Base-by-base conservation (phyloP, 2,329 filamentous ascomycete species). In the Pyrenophora seminiperda region DNA sequence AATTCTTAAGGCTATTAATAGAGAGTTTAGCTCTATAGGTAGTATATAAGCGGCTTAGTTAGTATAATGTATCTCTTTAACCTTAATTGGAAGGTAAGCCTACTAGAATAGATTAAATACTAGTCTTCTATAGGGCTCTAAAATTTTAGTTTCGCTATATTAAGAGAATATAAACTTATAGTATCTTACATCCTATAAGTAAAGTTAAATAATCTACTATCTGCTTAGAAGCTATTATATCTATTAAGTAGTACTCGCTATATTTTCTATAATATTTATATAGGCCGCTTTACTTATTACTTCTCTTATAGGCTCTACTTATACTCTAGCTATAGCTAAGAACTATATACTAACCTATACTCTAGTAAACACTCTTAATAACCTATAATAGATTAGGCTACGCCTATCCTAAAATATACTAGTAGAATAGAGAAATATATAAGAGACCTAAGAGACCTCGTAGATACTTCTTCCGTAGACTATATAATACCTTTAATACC, bases 401-500 rank as follows among this genome's bases (percentile, higher is more conserved):
- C 11, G 36, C 30, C 22, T 38, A 40, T 22, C 49, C 53, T 14
- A 34, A 41, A 14, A 72, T 54, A 56, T 78, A 30, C 68, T 68
- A n/a, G 45, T 78, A n/a, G 77, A 76, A 31, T 67, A n/a, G n/a
- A n/a, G n/a, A n/a, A n/a, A n/a, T n/a, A n/a, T n/a, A n/a, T n/a
- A n/a, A n/a, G n/a, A n/a, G n/a, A n/a, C n/a, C n/a, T n/a, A n/a
- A n/a, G n/a, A n/a, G n/a, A n/a, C n/a, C n/a, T n/a, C n/a, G n/a
- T n/a, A n/a, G n/a, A n/a, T n/a, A n/a, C n/a, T n/a, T n/a, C n/a
- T n/a, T n/a, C n/a, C n/a, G n/a, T n/a, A n/a, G n/a, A n/a, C n/a
- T n/a, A n/a, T n/a, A n/a, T n/a, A n/a, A n/a, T n/a, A n/a, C n/a
- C n/a, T n/a, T n/a, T n/a, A n/a, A n/a, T n/a, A n/a, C n/a, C n/a